These are phyloP conservation scores for Schoenoplectus triqueter DNA, from an alignment of 202 grass and related monocot genomes.

Conservation along the genomic window DNA sequence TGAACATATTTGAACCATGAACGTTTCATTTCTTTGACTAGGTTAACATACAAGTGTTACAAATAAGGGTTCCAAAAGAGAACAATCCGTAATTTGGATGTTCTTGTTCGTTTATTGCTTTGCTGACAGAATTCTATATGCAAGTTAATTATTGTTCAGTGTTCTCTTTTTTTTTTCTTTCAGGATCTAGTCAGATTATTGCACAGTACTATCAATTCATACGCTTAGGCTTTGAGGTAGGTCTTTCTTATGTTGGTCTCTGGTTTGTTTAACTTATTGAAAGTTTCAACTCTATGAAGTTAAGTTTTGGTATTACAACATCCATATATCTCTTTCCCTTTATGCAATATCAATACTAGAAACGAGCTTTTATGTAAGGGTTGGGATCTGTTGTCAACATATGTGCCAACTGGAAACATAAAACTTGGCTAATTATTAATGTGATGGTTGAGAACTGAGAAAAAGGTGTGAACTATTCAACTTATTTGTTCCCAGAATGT, in stretches of 20 bases:
- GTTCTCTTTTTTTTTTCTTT: background rate
- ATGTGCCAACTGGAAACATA: background rate
- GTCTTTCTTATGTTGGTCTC: background rate
- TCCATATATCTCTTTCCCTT: background rate
- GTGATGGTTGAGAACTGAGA: background rate
- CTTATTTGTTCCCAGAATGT: conserved; percentile 9
- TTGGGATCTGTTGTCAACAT: background rate
- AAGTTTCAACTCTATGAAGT: background rate
- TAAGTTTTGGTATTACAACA: background rate
- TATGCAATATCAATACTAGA: background rate
- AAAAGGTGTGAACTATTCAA: background rate
- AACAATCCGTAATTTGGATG: background rate
- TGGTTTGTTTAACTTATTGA: background rate
- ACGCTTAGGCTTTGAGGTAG: conserved; percentile 78
- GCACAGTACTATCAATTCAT: conserved; percentile 97
- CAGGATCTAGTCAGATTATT: conserved; percentile 93
- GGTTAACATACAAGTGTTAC: background rate
- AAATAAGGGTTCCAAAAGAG: background rate
- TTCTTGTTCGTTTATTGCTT: background rate
- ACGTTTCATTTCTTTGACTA: background rate
- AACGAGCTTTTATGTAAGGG: background rate
- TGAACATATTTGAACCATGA: background rate
- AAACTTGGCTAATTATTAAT: background rate
- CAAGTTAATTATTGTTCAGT: background rate
- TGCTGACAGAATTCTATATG: background rate